These are phyloP conservation scores for Fusarium falciforme DNA, from an alignment of 2,329 filamentous ascomycete species.

Conservation along the genomic window DNA sequence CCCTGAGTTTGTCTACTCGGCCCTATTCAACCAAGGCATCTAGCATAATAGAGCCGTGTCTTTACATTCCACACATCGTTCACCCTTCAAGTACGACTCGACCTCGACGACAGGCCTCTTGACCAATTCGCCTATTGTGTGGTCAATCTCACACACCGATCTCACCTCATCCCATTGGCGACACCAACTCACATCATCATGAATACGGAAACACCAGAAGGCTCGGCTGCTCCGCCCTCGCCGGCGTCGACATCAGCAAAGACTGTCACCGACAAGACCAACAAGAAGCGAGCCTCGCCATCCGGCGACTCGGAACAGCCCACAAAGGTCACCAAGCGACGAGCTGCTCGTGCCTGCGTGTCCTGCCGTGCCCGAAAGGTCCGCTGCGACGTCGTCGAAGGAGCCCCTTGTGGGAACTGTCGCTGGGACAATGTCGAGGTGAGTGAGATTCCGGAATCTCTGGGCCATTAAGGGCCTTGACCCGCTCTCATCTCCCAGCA, in stretches of 20 bases:
- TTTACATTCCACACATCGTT: constrained; percentile 9
- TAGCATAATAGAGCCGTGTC: constrained; percentile 2
- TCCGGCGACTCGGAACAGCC: constrained; percentile 46
- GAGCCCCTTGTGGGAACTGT: constrained; percentile 89
- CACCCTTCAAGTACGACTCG: neutral
- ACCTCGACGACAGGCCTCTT: neutral
- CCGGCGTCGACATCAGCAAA: constrained; percentile 45
- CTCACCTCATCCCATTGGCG: neutral
- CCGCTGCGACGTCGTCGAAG: constrained; percentile 92
- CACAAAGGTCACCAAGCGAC: constrained; percentile 74
- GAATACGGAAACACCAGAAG: constrained; percentile 39
- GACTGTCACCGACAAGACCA: constrained; percentile 44
- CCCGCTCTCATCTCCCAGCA: constrained; percentile 17
- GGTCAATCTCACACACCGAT: neutral
- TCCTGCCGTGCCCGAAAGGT: constrained; percentile 92
- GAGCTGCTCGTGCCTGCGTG: constrained; percentile 91
- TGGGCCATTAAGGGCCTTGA: constrained; percentile 15
- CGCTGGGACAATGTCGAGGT: constrained; percentile 80
- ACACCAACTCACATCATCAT: constrained; percentile 21
- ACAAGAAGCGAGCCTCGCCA: constrained; percentile 50
- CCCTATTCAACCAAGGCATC: constrained; percentile 1
- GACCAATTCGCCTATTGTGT: neutral
- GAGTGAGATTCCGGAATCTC: constrained; percentile 42
- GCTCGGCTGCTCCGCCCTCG: constrained; percentile 43
- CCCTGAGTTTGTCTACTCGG: constrained; percentile 10